Percentiles rank a stretch among this genome's conserved stretches.
phyloP scores from a whole-genome alignment of 2,329 filamentous ascomycete genomes.

The Moelleriella libera region DNA sequence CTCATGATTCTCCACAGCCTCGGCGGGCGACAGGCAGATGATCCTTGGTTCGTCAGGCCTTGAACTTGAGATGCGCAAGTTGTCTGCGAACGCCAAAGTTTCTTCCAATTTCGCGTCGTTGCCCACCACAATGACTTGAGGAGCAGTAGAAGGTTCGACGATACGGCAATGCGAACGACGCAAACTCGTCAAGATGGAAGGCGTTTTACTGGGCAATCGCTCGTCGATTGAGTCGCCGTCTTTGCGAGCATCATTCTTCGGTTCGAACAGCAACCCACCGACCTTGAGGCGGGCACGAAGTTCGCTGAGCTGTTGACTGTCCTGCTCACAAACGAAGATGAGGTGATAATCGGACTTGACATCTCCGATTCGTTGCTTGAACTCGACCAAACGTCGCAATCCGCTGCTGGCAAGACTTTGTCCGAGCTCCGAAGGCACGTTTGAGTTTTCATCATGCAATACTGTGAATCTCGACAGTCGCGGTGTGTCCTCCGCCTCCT shows the following conservation, averaged over 20 bases:
- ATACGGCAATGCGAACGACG: too few relatives aligned
- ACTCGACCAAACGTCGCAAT: constrained; percentile 14
- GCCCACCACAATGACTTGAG: too few relatives aligned
- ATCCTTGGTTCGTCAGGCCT: too few relatives aligned
- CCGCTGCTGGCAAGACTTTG: constrained; percentile 5
- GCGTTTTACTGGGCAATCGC: too few relatives aligned
- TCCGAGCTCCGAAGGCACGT: constrained; percentile 2
- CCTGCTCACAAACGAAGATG: constrained; percentile 12
- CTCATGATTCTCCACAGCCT: neutral
- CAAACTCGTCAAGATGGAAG: too few relatives aligned
- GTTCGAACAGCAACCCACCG: constrained; percentile 14
- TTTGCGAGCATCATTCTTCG: neutral
- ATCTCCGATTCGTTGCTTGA: constrained; percentile 9
- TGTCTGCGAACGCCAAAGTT: too few relatives aligned
- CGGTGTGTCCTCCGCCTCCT: constrained; percentile 10
- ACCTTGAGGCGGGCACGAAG: constrained; percentile 12
- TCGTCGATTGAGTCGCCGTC: too few relatives aligned
- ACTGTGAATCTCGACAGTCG: constrained; percentile 20
- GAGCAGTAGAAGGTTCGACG: too few relatives aligned
- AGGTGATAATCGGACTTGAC: constrained; percentile 17
- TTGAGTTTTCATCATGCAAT: constrained; percentile 5
- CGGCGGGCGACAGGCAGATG: too few relatives aligned
- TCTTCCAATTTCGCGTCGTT: too few relatives aligned
- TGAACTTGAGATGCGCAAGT: too few relatives aligned
- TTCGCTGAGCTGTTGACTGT: constrained; percentile 4